Evolutionary conservation across 495 filamentous ascomycete genomes (phyloP), one percentile per base, ranked within the genome.

Genomic region (Xylaria cubensis): DNA sequence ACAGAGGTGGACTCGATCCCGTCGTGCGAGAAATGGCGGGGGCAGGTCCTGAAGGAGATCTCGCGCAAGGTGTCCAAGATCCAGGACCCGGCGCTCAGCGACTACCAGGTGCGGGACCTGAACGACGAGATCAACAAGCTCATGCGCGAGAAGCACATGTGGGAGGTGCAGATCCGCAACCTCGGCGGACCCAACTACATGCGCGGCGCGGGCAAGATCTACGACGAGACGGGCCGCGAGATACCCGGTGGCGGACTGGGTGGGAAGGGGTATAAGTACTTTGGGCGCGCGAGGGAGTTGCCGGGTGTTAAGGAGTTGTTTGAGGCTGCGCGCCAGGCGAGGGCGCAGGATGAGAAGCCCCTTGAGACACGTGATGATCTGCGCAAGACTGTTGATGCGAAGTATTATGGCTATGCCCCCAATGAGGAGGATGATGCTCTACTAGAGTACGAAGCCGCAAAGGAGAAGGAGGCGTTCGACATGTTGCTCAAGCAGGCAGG

Each of bases 81-180:
- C 85, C 96, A 98, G 80, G 97, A 98, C 74, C 82, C 86, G 8
- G 91, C 91, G 39, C 87, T 98, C 17, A 93, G 90, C 82, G 96
- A 99, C 85, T 98, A 91, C 85, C 96, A 98, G 85, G 95, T 99
- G 82, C 91, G 96, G 71, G 96, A 99, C 81, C 86, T 99, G 74
- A 99, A 99, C 82, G 96, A 99, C 82, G 97, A 99, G 84, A 97
- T 99, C 86, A 99, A 99, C 84, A 97, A 97, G 83, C 88, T 97
- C 63, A 97, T 99, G 93, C 91, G 94, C 65, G 96, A 99, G 87
- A 99, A 99, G 82, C 92, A 94, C 85, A 93, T 96, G 87, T 99
- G 96, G 96, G 96, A 99, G 83, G 89, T 94, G 80, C 96, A 97
- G 82, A 97, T 99, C 69, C 88, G 94, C 55, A 94, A 95, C 74